Evolutionary conservation across 371 early-diverging fungal species (phyloP).

Genomic region (Batrachochytrium dendrobatidis): DNA sequence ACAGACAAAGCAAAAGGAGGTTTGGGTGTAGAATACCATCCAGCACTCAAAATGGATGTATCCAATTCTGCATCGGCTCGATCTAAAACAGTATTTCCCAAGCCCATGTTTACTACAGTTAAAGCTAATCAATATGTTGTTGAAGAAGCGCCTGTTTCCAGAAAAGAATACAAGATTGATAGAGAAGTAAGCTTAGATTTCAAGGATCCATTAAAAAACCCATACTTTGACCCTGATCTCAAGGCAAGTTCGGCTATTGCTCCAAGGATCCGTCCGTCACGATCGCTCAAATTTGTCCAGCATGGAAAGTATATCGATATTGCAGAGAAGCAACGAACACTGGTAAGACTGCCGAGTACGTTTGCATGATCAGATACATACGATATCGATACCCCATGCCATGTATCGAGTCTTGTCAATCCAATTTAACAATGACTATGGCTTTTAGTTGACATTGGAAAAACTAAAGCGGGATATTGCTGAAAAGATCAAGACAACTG

Average conservation of each 20-base stretch:
- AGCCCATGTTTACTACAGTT: slow-evolving; percentile 37
- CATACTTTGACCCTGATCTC: slow-evolving; percentile 74
- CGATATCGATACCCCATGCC: not conserved
- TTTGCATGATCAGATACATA: not conserved
- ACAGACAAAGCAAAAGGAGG: slow-evolving; percentile 20
- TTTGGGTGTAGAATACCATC: slow-evolving; percentile 23
- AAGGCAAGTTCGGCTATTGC: slow-evolving; percentile 41
- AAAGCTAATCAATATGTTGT: slow-evolving; percentile 46
- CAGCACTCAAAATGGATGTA: slow-evolving; percentile 10
- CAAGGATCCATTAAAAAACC: slow-evolving; percentile 68
- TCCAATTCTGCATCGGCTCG: not conserved
- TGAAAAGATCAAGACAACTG: slow-evolving; percentile 68
- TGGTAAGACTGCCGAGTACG: slow-evolving; percentile 25
- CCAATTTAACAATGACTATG: not conserved
- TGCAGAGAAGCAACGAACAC: slow-evolving; percentile 72
- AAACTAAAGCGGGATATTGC: slow-evolving; percentile 78
- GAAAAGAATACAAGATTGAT: slow-evolving; percentile 34
- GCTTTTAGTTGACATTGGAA: slow-evolving; percentile 59
- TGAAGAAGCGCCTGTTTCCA: not conserved
- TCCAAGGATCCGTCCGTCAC: slow-evolving; percentile 41
- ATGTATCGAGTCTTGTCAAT: not conserved
- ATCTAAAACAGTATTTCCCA: slow-evolving; percentile 9
- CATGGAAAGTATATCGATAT: slow-evolving; percentile 74
- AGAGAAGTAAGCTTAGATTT: slow-evolving; percentile 28
- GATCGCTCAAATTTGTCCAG: slow-evolving; percentile 62